A percentile compares a stretch with the other conserved stretches of the same genome.
Conservation (phyloP, 805 yeast genomes). For the Monosporozyma solicola region DNA sequence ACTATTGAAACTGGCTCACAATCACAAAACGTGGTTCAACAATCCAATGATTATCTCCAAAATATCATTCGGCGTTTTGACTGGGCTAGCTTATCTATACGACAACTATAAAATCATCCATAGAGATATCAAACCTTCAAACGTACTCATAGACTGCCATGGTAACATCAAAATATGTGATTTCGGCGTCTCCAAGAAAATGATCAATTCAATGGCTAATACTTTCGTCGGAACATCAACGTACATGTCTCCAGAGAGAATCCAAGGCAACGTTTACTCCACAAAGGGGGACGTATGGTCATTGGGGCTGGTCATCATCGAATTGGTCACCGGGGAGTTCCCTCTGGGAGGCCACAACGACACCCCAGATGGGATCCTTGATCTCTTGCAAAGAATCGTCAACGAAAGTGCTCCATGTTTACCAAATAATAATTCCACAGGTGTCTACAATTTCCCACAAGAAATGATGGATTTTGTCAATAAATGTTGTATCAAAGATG, state of each 20-base stretch:
- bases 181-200: constrained; percentile 90
- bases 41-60: constrained; percentile 56
- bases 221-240: constrained; percentile 98
- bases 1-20: constrained; percentile 3
- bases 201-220: constrained; percentile 90
- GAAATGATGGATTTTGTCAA: constrained; percentile 62
- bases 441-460: constrained; percentile 26
- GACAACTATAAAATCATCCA: constrained; percentile 82
- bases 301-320: constrained; percentile 80
- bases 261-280: constrained; percentile 88
- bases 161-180: constrained; percentile 92
- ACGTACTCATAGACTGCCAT: constrained; percentile 74
- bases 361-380: constrained; percentile 80
- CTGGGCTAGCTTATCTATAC: constrained; percentile 76
- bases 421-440: constrained; percentile 26
- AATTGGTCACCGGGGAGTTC: constrained; percentile 75
- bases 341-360: constrained; percentile 59
- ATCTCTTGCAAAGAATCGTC: constrained; percentile 83
- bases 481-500: constrained; percentile 65
- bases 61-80: constrained; percentile 64
- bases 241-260: constrained; percentile 96
- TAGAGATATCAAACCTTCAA: constrained; percentile 92
- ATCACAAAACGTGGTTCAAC: constrained; percentile 23
- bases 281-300: constrained; percentile 98
- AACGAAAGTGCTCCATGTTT: constrained; percentile 84